phyloP scores from a whole-genome alignment of 805 yeast species.

The Ogataea saltuana region DNA sequence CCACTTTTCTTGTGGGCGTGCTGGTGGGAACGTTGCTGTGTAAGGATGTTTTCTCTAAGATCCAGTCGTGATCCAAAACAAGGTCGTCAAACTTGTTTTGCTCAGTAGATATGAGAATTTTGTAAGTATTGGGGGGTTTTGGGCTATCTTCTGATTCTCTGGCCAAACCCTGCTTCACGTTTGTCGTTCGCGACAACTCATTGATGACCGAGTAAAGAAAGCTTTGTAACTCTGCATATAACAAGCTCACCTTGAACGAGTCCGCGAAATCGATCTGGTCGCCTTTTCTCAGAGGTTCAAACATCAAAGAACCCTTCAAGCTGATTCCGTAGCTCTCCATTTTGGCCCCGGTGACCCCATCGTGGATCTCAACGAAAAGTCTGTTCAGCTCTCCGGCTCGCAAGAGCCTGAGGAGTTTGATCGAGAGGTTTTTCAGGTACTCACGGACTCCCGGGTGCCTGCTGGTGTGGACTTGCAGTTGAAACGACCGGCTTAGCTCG shows the following conservation, averaged over 20 bases:
- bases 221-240: slow-evolving; percentile 31
- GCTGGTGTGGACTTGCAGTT: slow-evolving; percentile 42
- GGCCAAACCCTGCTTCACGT: no score
- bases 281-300: slow-evolving; percentile 20
- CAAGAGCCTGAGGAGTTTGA: slow-evolving; percentile 23
- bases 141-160: slow-evolving; percentile 7
- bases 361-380: slow-evolving; percentile 26
- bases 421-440: slow-evolving; percentile 38
- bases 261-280: slow-evolving; percentile 12
- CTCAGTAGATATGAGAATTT: slow-evolving; percentile 26
- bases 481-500: slow-evolving; percentile 43
- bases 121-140: slow-evolving; percentile 23
- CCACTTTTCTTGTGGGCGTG: slow-evolving; percentile 12
- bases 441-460: slow-evolving; percentile 47
- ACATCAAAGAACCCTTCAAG: slow-evolving; percentile 30
- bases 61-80: slow-evolving; percentile 26
- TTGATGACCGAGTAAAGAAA: slow-evolving; percentile 28
- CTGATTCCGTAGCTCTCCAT: slow-evolving; percentile 32
- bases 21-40: slow-evolving; percentile 6
- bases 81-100: slow-evolving; percentile 18
- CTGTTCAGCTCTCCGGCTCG: slow-evolving; percentile 27
- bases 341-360: slow-evolving; percentile 1
- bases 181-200: slow-evolving; percentile 21
- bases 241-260: slow-evolving; percentile 12
- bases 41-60: slow-evolving; percentile 19